Base-by-base conservation (phyloP, 192 early-diverging fungal genomes). In the Podila clonocystis region DNA sequence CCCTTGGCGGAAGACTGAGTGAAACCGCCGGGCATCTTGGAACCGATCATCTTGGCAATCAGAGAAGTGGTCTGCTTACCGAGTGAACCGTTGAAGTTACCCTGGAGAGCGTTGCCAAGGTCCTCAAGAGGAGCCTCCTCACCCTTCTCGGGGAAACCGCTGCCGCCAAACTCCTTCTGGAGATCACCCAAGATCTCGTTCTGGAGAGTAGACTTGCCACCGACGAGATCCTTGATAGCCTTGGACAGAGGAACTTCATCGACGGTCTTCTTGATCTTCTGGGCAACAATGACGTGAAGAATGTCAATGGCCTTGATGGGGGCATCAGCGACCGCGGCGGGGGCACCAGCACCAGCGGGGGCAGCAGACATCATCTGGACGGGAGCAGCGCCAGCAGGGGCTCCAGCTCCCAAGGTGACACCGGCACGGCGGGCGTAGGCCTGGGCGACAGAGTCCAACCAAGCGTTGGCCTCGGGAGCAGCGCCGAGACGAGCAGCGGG, bases 111-210 rank as follows among this genome's bases (percentile, higher is more conserved):
- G 30, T 88, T 83, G 31, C 90, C 90, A 28, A 98, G 91, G 76
- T 98, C 97, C 57, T 86, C 84, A 48, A 98, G 85, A 15, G 95
- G 94, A 31, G 92, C 87, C 82, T 98, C 97, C 73, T 98, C 97
- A 66, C 95, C 88, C 85, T 96, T 97, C 65, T 98, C 97, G 34
- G 95, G 93, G 50, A 94, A 85, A 62, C 86, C 89, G 63, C 87
- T 90, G 58, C 90, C 90, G 15, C 77, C 77, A 85, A 97, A 97
- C 84, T 98, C 97, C 74, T 95, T 96, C 66, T 93, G 94, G 48
- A 98, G 82, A 79, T 98, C 97, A 82, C 97, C 97, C 65, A 97
- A 85, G 41, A 98, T 95, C 75, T 98, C 97, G 87, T 98, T 98
- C 79, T 98, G 95, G 91, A 98, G 87, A 29, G 97, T 98, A 17